Conservation (phyloP, 1,139 yeast species). For the Hansenula sp. region DNA sequence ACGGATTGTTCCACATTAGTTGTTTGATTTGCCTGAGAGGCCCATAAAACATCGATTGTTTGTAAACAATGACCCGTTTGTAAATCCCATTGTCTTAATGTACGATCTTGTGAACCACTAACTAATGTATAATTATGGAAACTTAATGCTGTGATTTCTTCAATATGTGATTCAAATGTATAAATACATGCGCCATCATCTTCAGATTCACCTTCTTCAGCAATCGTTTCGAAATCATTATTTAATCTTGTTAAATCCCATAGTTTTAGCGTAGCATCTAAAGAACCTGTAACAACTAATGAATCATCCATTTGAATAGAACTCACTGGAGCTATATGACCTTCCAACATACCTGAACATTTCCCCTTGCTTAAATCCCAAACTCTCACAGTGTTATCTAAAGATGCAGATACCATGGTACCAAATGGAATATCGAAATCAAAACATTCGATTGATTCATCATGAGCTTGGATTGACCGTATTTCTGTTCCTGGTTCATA, state of each 20-base stretch:
- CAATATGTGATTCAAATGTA: slow-evolving; percentile 60
- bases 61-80: slow-evolving; percentile 61
- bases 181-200: slow-evolving; percentile 34
- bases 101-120: slow-evolving; percentile 90
- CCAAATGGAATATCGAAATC: slow-evolving; percentile 74
- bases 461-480: slow-evolving; percentile 48
- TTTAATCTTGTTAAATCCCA: slow-evolving; percentile 45
- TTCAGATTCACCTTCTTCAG: slow-evolving; percentile 25
- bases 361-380: slow-evolving; percentile 70
- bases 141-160: slow-evolving; percentile 58
- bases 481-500: slow-evolving; percentile 57
- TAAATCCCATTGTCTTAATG: slow-evolving; percentile 84
- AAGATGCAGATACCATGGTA: slow-evolving; percentile 69
- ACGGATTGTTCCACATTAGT: slow-evolving; percentile 13
- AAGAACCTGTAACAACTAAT: slow-evolving; percentile 56
- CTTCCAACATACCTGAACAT: slow-evolving; percentile 46
- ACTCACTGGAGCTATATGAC: slow-evolving; percentile 52
- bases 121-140: slow-evolving; percentile 52
- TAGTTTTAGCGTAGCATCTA: slow-evolving; percentile 56
- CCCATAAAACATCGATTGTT: slow-evolving; percentile 56
- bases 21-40: slow-evolving; percentile 28
- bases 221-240: slow-evolving; percentile 12
- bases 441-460: slow-evolving; percentile 46
- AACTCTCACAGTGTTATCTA: slow-evolving; percentile 77
- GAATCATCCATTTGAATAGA: slow-evolving; percentile 54